These are phyloP conservation scores for Exophiala sp. DNA, from an alignment of 2,329 filamentous ascomycete genomes.

Conservation along the genomic window DNA sequence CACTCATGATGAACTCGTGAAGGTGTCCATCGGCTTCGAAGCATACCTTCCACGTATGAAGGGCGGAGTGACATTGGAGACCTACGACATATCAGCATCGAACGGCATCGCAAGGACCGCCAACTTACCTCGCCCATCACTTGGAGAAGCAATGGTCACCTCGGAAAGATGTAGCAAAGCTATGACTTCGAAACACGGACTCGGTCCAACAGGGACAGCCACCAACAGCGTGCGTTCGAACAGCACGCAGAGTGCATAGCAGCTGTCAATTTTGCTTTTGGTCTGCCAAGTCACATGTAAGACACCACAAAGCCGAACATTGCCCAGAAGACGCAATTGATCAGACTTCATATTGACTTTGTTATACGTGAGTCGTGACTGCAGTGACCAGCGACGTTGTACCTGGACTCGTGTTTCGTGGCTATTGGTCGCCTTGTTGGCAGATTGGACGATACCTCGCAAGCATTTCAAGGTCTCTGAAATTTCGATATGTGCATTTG, in stretches of 20 bases:
- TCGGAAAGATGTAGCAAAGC: conserved; percentile 68
- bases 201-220: conserved; percentile 62
- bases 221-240: conserved; percentile 78
- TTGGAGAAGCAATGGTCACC: conserved; percentile 65
- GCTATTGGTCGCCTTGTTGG: conserved; percentile 82
- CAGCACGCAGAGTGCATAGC: conserved; percentile 81
- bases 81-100: conserved; percentile 33
- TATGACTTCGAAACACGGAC: conserved; percentile 67
- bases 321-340: conserved; percentile 75
- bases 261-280: conserved; percentile 63
- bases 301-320: conserved; percentile 75
- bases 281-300: conserved; percentile 81
- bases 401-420: conserved; percentile 65
- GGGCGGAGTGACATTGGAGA: conserved; percentile 79
- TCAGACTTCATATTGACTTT: conserved; percentile 54
- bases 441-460: conserved; percentile 70
- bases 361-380: conserved; percentile 74
- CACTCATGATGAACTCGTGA: conserved; percentile 82
- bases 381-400: conserved; percentile 79
- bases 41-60: conserved; percentile 86
- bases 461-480: conserved; percentile 69
- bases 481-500: conserved; percentile 75
- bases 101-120: not conserved
- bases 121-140: conserved; percentile 62
- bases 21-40: conserved; percentile 75